These are phyloP conservation scores for Onygenales sp. DNA, from an alignment of 2,329 filamentous ascomycete species.

Conservation along the genomic window DNA sequence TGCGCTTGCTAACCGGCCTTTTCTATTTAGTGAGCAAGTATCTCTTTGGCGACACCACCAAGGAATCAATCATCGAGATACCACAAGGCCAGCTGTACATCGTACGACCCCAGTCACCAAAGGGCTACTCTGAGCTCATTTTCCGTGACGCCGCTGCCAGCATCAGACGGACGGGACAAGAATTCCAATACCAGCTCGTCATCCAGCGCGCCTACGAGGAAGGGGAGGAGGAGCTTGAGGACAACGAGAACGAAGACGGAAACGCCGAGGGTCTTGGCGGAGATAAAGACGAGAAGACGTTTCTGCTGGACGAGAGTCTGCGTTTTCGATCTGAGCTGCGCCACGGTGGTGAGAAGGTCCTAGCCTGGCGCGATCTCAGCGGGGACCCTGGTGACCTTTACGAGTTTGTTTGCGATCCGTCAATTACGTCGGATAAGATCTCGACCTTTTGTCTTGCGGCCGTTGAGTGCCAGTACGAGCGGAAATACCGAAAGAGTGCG, in stretches of 20 bases:
- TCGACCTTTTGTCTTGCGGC: conserved; percentile 73
- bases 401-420: conserved; percentile 88
- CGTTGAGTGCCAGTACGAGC: conserved; percentile 92
- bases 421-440: conserved; percentile 60
- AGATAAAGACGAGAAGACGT: conserved; percentile 95
- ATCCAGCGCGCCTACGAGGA: conserved; percentile 95
- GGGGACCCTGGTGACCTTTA: conserved; percentile 92
- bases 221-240: conserved; percentile 86
- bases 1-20: background rate
- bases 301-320: conserved; percentile 84
- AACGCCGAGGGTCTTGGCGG: conserved; percentile 59
- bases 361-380: conserved; percentile 91
- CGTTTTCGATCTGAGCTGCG: conserved; percentile 78
- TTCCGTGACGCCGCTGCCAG: conserved; percentile 93
- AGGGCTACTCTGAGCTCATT: conserved; percentile 97
- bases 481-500: conserved; percentile 75
- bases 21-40: conserved; percentile 67
- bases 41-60: conserved; percentile 78
- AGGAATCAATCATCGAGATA: conserved; percentile 90
- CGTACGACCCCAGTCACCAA: conserved; percentile 86
- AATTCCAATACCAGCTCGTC: conserved; percentile 95
- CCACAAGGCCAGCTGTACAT: conserved; percentile 95
- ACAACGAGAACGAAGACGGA: conserved; percentile 78
- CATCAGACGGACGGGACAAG: conserved; percentile 85
- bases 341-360: conserved; percentile 69